phyloP scores from a whole-genome alignment of 2,329 filamentous ascomycete species.

The Paecilomyces fulvus region DNA sequence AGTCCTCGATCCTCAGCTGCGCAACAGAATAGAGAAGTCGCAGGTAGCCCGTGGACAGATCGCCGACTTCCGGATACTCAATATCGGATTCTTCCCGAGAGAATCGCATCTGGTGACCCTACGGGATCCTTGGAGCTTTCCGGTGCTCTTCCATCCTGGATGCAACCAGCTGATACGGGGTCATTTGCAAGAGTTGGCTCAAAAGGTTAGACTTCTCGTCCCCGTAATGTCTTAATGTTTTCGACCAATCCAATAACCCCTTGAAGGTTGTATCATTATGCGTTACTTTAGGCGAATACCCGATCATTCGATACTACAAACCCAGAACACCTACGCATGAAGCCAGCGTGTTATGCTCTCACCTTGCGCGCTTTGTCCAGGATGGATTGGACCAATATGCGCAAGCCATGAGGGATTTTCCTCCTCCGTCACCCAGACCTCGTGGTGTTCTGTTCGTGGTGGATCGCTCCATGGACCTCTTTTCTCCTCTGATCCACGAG shows the following conservation, averaged over 20 bases:
- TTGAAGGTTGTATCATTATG: constrained; percentile 73
- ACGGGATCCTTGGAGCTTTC: constrained; percentile 91
- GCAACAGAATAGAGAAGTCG: constrained; percentile 66
- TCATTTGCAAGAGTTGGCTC: constrained; percentile 77
- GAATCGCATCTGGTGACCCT: constrained; percentile 91
- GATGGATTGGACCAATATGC: constrained; percentile 85
- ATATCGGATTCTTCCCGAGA: constrained; percentile 80
- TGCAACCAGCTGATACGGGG: constrained; percentile 76
- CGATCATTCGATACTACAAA: constrained; percentile 82
- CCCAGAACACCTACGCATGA: constrained; percentile 71
- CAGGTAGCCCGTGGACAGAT: constrained; percentile 63
- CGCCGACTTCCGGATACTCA: constrained; percentile 70
- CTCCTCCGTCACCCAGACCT: constrained; percentile 62
- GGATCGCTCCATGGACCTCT: constrained; percentile 86
- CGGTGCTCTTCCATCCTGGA: constrained; percentile 78
- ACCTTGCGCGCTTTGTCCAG: constrained; percentile 85
- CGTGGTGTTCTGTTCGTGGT: constrained; percentile 78
- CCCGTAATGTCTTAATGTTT: neutral
- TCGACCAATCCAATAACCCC: constrained; percentile 13
- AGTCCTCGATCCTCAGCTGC: constrained; percentile 61
- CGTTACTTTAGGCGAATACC: constrained; percentile 87
- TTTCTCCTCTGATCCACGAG: constrained; percentile 82
- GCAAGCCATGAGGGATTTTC: constrained; percentile 75
- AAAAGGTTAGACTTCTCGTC: constrained; percentile 56
- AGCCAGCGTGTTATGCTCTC: constrained; percentile 75